phyloP scores from a whole-genome alignment of 805 yeast genomes.

The Cyberlindnera samutprakarnensis region DNA sequence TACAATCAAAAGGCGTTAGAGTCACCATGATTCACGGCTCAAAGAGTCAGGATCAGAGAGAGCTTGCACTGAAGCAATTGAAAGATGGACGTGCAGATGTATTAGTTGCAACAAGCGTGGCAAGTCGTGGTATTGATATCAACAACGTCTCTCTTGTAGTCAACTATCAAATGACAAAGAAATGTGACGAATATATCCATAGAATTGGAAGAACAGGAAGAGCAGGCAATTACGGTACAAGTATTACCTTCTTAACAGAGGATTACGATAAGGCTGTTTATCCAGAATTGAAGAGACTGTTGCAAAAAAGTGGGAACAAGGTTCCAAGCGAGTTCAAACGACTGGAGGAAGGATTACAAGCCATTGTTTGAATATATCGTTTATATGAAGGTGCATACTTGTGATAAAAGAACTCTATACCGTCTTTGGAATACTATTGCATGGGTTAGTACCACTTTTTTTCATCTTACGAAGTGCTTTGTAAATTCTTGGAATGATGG shows the following conservation, averaged over 20 bases:
- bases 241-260: constrained; percentile 66
- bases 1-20: constrained; percentile 37
- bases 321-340: constrained; percentile 17
- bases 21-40: constrained; percentile 79
- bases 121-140: constrained; percentile 94
- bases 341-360: constrained; percentile 4
- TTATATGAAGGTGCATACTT: no score
- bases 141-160: constrained; percentile 78
- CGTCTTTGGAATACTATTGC: no score
- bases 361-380: constrained; percentile 6
- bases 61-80: constrained; percentile 58
- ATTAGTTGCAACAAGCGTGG: constrained; percentile 89
- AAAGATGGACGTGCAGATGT: constrained; percentile 48
- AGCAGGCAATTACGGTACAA: constrained; percentile 76
- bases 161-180: constrained; percentile 76
- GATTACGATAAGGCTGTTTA: constrained; percentile 53
- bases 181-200: constrained; percentile 81
- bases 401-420: not conserved
- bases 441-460: no score
- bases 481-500: not conserved
- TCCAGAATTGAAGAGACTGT: constrained; percentile 16
- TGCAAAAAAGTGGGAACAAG: constrained; percentile 15
- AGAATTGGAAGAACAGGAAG: constrained; percentile 96
- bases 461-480: no score
- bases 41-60: constrained; percentile 79